Evolutionary conservation across 2,329 filamentous ascomycete genomes (phyloP).

Genomic region (Talaromyces sp.): DNA sequence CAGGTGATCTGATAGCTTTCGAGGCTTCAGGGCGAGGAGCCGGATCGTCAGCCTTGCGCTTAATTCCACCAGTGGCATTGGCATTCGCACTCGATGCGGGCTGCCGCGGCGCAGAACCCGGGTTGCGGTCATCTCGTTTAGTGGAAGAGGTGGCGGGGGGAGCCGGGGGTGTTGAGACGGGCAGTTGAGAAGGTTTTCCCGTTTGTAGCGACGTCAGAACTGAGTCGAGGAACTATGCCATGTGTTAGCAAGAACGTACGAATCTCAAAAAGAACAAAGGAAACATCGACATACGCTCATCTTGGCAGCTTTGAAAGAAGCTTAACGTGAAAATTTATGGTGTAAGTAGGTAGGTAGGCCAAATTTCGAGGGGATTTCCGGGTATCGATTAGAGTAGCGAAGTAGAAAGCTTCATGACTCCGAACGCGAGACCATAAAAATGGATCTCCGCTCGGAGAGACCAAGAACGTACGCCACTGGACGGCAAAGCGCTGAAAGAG

Average conservation of each 20-base stretch:
- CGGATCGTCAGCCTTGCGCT: conserved; percentile 49
- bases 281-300: conserved; percentile 43
- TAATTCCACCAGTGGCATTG: conserved; percentile 30
- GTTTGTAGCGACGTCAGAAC: conserved; percentile 55
- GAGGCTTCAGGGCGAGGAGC: conserved; percentile 29
- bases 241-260: conserved; percentile 24
- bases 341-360: conserved; percentile 16
- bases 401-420: conserved; percentile 43
- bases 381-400: conserved; percentile 37
- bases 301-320: conserved; percentile 7
- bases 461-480: conserved; percentile 1
- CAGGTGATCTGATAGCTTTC: conserved; percentile 18
- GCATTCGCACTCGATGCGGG: conserved; percentile 20
- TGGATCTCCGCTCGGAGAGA: conserved; percentile 11
- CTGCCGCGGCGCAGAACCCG: conserved; percentile 18
- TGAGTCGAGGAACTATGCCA: conserved; percentile 53
- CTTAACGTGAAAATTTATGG: not conserved
- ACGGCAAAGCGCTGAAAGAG: not conserved
- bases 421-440: conserved; percentile 30
- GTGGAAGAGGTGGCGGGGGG: conserved; percentile 20
- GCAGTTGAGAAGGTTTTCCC: conserved; percentile 37
- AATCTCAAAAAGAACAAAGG: not conserved
- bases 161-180: conserved; percentile 30
- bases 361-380: conserved; percentile 7
- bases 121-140: conserved; percentile 28